Conservation (phyloP, 768 basidiomycete genomes). For the Auricularia sp. region DNA sequence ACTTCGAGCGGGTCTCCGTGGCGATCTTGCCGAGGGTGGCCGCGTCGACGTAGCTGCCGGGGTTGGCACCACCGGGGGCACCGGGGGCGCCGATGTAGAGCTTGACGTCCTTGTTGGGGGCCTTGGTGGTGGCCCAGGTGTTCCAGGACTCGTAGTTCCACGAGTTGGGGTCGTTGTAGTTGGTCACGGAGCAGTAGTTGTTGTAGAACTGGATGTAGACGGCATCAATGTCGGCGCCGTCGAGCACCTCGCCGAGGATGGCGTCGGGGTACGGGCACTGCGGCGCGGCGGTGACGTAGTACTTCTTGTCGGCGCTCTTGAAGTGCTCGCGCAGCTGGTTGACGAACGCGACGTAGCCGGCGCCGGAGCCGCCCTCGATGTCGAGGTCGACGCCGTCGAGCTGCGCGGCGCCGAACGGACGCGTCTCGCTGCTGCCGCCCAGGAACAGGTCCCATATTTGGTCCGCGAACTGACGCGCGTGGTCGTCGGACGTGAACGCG, state of each 20-base stretch:
- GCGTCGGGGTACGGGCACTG: constrained; percentile 13
- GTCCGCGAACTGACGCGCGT: constrained; percentile 10
- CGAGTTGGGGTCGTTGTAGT: neutral
- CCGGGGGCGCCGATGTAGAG: constrained; percentile 11
- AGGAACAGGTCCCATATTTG: constrained; percentile 13
- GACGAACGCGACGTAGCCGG: constrained; percentile 8
- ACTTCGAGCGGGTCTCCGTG: constrained; percentile 5
- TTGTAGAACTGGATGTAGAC: constrained; percentile 13
- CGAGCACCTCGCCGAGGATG: constrained; percentile 9
- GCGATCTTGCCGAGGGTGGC: constrained; percentile 7
- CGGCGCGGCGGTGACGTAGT: constrained; percentile 13
- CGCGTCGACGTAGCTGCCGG: constrained; percentile 16
- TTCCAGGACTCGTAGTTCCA: constrained; percentile 4
- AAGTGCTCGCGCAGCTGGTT: constrained; percentile 9
- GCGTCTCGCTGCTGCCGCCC: constrained; percentile 8
- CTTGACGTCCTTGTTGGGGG: constrained; percentile 11
- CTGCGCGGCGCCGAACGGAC: constrained; percentile 12
- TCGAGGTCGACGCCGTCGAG: constrained; percentile 12
- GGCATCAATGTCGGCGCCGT: constrained; percentile 10
- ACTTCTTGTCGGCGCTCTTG: constrained; percentile 8
- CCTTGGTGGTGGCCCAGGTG: constrained; percentile 7
- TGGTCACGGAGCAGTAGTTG: constrained; percentile 8
- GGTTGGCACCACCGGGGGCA: constrained; percentile 7
- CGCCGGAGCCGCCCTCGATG: constrained; percentile 9
- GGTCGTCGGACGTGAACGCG: constrained; percentile 7